Percentiles rank a stretch among this genome's conserved stretches.
Conservation (phyloP, 345 rosid genomes). For the Syzygium grande region DNA sequence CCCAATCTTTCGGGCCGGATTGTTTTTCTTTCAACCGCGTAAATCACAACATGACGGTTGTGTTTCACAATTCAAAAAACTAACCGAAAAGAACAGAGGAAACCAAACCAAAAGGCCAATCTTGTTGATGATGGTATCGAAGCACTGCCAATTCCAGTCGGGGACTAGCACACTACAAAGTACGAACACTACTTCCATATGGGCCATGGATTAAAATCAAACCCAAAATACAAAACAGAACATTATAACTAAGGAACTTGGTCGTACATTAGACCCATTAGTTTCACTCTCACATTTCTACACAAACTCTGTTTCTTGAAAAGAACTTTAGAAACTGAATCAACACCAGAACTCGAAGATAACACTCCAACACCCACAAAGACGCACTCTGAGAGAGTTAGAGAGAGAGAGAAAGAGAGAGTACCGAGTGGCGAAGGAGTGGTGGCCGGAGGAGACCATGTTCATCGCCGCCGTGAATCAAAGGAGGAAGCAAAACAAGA, state of each 20-base stretch:
- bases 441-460: background rate
- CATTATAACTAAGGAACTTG: background rate
- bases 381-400: too few species aligned
- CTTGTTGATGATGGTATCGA: background rate
- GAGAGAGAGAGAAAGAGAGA: background rate
- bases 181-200: background rate
- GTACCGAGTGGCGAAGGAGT: background rate
- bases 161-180: background rate
- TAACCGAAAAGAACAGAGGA: background rate
- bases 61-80: background rate
- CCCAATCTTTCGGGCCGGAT: background rate
- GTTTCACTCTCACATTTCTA: background rate
- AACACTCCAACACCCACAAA: background rate
- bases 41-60: background rate
- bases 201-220: background rate
- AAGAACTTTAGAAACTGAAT: background rate
- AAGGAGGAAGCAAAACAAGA: background rate
- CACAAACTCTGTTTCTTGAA: background rate
- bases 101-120: background rate
- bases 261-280: background rate
- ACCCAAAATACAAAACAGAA: background rate
- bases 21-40: background rate
- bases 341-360: background rate
- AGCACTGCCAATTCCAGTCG: background rate
- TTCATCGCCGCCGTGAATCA: background rate